Percentiles rank a stretch among this genome's conserved stretches.
phyloP scores from a whole-genome alignment of 176 grass and related monocot species.

The Musa beccarii region DNA sequence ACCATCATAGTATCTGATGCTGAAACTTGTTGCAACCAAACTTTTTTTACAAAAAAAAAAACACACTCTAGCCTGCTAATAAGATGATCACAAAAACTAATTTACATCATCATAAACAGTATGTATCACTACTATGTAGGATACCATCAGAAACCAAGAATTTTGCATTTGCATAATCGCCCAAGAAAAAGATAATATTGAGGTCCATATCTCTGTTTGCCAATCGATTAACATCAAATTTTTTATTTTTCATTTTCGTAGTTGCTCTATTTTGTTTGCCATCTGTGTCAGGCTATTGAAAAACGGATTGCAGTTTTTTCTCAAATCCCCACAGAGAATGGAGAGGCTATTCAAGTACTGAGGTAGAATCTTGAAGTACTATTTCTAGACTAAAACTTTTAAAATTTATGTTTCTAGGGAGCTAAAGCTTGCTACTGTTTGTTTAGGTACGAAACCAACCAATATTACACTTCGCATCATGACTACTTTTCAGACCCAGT shows the following conservation, averaged over 20 bases:
- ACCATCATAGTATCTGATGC: too few species aligned
- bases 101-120: too few species aligned
- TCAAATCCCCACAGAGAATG: constrained; percentile 76
- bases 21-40: too few species aligned
- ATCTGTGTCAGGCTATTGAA: constrained; percentile 52
- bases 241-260: neutral
- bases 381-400: neutral
- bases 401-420: too few species aligned
- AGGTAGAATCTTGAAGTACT: constrained; percentile 28
- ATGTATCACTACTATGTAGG: too few species aligned
- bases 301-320: constrained; percentile 77
- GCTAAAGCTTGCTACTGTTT: constrained; percentile 2
- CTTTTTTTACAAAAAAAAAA: too few species aligned
- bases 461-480: constrained; percentile 77
- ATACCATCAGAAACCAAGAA: too few species aligned
- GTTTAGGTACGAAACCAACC: constrained; percentile 70
- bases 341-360: constrained; percentile 80
- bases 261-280: constrained; percentile 10
- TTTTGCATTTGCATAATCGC: too few species aligned
- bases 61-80: too few species aligned
- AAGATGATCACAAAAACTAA: too few species aligned
- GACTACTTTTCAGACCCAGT: constrained; percentile 88
- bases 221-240: neutral
- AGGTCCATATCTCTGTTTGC: neutral
- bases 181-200: too few species aligned